Evolutionary conservation across 2,329 filamentous ascomycete genomes (phyloP), one percentile per base, ranked within the genome.

Genomic region (Claviceps fusiformis): DNA sequence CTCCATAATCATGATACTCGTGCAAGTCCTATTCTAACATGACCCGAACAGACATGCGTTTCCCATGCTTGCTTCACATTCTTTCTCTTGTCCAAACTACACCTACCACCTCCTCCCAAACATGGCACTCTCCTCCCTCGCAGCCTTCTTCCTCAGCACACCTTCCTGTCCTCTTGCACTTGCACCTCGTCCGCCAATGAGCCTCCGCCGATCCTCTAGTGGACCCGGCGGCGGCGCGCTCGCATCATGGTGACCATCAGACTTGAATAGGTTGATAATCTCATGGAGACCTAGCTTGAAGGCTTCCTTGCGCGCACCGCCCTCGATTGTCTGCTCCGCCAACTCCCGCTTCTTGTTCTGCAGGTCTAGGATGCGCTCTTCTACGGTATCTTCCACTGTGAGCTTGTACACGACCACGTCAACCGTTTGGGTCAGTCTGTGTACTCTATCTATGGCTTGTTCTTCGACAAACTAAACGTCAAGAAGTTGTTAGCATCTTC

Each of bases 381-480:
- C 93, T 55, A 98, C 92, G 0, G 87, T 91, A 61, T 86, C 79
- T 60, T 82, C 81, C 58, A 98, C 85, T 2, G 90, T 95, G 63
- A 98, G 81, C 64, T 93, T 95, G 76, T 95, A 98, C 59, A 98
- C 89, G 55, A 92, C 82, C 39, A 98, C 93, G 65, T 97, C 91
- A 45, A 92, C 79, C 1, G 89, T 96, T 71, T 98, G 93, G 45
- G 95, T 97, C 54, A 98, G 85, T n/a, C 93, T 89, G 68, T 98
- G 93, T 31, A 98, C 93, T 54, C 93, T 89, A 70, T 98, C 93
- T 62, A 98, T 98, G 51, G 93, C 93, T 75, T 98, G 93, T 69
- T 98, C 93, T 74, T 98, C 93, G 39, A 98, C 89, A 65, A 98
- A 98, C 80, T 88, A 62, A 3, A 27, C 15, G 24, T 33, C n/a